Conservation (phyloP, 2,329 filamentous ascomycete genomes). For the Coniochaeta prunicola region DNA sequence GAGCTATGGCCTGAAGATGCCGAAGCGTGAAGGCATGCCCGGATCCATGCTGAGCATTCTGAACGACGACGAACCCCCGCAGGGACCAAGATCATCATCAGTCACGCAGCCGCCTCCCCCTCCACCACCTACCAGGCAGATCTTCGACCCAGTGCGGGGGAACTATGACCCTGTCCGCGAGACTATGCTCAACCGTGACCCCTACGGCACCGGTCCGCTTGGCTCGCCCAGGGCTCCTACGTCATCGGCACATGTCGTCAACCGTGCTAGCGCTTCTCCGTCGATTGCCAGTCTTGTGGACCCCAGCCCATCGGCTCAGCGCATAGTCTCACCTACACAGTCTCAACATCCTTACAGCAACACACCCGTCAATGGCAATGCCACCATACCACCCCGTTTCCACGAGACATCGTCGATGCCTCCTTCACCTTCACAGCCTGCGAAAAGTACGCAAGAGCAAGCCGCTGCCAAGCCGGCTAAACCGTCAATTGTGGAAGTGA, state of each 20-base stretch:
- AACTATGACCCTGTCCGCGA: constrained; percentile 58
- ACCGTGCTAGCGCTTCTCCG: constrained; percentile 79
- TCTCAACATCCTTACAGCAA: constrained; percentile 26
- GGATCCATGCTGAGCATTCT: constrained; percentile 50
- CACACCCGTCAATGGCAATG: constrained; percentile 6
- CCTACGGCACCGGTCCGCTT: constrained; percentile 36
- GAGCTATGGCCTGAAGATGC: constrained; percentile 31
- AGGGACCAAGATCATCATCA: constrained; percentile 33
- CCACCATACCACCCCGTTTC: constrained; percentile 18
- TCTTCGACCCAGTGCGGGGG: constrained; percentile 86
- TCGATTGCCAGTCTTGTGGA: constrained; percentile 90
- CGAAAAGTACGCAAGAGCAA: constrained; percentile 12
- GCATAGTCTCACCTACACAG: constrained; percentile 30
- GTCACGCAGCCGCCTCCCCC: constrained; percentile 50
- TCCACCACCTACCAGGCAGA: constrained; percentile 47
- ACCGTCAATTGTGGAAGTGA: constrained; percentile 15
- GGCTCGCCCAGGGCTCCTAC: constrained; percentile 43
- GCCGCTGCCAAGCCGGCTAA: constrained; percentile 16
- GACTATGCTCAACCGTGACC: constrained; percentile 49
- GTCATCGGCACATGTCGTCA: constrained; percentile 28
- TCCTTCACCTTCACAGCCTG: constrained; percentile 21
- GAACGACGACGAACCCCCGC: constrained; percentile 43
- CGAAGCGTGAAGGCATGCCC: constrained; percentile 44
- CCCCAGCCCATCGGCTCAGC: constrained; percentile 38
- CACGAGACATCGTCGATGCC: constrained; percentile 21